Percentiles rank a stretch among this genome's conserved stretches.
These are phyloP conservation scores for Fusarium citri DNA, from an alignment of 2,329 filamentous ascomycete species.

Conservation along the genomic window DNA sequence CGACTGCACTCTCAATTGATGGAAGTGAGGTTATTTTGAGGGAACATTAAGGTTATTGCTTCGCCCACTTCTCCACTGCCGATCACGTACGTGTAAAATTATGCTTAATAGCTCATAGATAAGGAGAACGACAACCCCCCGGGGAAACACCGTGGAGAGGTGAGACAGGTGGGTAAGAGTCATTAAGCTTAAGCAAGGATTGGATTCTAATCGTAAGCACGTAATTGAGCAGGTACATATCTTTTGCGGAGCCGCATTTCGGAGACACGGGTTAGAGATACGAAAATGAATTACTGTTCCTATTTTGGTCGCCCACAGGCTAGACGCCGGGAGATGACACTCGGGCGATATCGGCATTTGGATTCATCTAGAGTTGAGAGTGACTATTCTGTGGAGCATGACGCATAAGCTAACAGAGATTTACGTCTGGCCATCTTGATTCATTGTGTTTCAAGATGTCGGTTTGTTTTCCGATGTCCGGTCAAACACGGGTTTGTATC, in stretches of 20 bases:
- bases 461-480: background rate
- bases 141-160: conserved; percentile 1
- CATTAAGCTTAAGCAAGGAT: background rate
- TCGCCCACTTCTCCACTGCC: conserved; percentile 15
- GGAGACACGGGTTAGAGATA: conserved; percentile 4
- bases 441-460: background rate
- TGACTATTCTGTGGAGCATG: background rate
- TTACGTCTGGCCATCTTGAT: no score
- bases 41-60: conserved; percentile 19
- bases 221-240: conserved; percentile 1
- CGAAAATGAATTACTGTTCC: conserved; percentile 7
- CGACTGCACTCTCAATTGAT: background rate
- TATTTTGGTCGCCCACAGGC: background rate
- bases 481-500: background rate
- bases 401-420: background rate
- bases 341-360: conserved; percentile 18
- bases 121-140: background rate
- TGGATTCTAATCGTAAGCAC: background rate
- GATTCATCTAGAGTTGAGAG: background rate
- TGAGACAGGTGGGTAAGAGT: conserved; percentile 1
- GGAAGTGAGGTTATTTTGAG: background rate
- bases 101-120: conserved; percentile 35
- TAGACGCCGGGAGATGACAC: background rate
- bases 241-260: conserved; percentile 15
- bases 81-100: conserved; percentile 16